phyloP scores from a whole-genome alignment of 176 grass and related monocot species.

The Leersia perrieri region DNA sequence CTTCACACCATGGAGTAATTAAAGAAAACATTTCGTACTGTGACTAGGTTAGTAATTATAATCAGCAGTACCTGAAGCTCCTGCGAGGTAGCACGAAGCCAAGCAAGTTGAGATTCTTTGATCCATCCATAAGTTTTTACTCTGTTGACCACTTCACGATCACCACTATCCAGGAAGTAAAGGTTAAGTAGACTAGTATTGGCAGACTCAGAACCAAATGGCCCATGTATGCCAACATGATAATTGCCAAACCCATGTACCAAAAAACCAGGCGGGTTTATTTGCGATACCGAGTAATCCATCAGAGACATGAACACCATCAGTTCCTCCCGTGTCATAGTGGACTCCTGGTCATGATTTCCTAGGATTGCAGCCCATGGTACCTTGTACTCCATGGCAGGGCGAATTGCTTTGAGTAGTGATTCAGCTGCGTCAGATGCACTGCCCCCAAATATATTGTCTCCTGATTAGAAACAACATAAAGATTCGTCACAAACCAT shows the following conservation, averaged over 20 bases:
- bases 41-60: background rate
- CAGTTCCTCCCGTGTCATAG: conserved; percentile 80
- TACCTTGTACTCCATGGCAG: conserved; percentile 62
- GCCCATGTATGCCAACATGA: conserved; percentile 61
- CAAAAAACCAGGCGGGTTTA: conserved; percentile 73
- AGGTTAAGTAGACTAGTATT: conserved; percentile 88
- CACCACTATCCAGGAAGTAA: conserved; percentile 86
- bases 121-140: conserved; percentile 91
- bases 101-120: conserved; percentile 72
- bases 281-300: conserved; percentile 90
- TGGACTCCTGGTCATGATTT: conserved; percentile 94
- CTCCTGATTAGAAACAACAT: conserved; percentile 54
- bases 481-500: conserved; percentile 4
- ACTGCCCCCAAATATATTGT: conserved; percentile 94
- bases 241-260: conserved; percentile 90
- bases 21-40: background rate
- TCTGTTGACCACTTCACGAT: conserved; percentile 63
- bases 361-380: conserved; percentile 92
- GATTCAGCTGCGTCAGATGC: conserved; percentile 93
- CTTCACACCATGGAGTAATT: background rate
- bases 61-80: conserved; percentile 59
- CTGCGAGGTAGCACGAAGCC: conserved; percentile 59
- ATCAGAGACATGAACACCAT: conserved; percentile 85
- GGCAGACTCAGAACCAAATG: conserved; percentile 57
- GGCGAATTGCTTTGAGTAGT: conserved; percentile 67